Conservation (phyloP, 2,329 filamentous ascomycete genomes). For the Ascochyta koolunga region DNA sequence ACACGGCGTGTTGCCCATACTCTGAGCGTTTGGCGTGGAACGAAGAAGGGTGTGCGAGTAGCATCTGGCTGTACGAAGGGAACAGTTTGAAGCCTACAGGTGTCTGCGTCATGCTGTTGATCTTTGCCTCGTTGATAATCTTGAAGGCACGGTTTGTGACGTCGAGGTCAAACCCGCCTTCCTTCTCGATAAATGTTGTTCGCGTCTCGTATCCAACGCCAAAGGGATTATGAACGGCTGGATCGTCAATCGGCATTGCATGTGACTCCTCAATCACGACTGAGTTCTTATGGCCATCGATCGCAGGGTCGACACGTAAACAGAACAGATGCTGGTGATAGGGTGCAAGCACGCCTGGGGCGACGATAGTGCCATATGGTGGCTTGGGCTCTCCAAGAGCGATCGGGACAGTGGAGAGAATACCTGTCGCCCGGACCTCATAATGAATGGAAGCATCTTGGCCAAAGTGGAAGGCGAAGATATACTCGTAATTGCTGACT, state of each 20-base stretch:
- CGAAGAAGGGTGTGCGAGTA: constrained; percentile 30
- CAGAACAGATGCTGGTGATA: constrained; percentile 55
- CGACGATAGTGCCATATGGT: constrained; percentile 50
- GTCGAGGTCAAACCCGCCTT: constrained; percentile 26
- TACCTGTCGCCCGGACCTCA: constrained; percentile 53
- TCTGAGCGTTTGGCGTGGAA: constrained; percentile 32
- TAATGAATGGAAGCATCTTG: constrained; percentile 51
- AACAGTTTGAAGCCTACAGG: constrained; percentile 59
- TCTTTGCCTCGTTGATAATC: constrained; percentile 55
- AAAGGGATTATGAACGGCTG: constrained; percentile 24
- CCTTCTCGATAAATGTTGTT: constrained; percentile 14
- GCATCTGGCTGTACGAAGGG: constrained; percentile 39
- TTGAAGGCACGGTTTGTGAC: constrained; percentile 51
- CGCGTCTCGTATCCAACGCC: constrained; percentile 29
- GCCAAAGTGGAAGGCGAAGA: constrained; percentile 51
- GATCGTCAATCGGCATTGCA: constrained; percentile 20
- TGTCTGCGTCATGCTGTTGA: constrained; percentile 57
- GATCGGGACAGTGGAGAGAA: constrained; percentile 51
- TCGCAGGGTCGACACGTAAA: constrained; percentile 52
- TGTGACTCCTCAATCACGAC: constrained; percentile 38
- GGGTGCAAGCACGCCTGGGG: constrained; percentile 51
- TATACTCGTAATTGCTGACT: constrained; percentile 38
- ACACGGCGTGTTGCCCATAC: constrained; percentile 33
- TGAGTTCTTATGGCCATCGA: constrained; percentile 48
- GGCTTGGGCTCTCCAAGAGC: constrained; percentile 40